Base-by-base conservation (phyloP, 768 basidiomycete genomes). In the Jaapia argillacea region DNA sequence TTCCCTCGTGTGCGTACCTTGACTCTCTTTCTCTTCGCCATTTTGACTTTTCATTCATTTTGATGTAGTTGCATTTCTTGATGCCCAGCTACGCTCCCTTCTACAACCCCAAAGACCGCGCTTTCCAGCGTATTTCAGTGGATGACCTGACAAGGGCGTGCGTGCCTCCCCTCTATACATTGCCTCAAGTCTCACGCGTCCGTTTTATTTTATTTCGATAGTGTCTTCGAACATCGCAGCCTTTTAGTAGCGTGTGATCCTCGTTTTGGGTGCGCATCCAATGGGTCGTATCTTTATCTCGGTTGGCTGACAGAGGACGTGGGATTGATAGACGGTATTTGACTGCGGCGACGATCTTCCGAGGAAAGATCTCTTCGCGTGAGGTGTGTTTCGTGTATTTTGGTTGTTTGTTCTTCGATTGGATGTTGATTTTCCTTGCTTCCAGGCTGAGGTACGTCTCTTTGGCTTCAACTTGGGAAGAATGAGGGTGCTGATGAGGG, bases 21-120 rank as follows among this genome's bases (percentile, higher is more conserved):
- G 77, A 98, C 97, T 63, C 74, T 97, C 42, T 71, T 98, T 48
- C 94, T 94, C 0, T 99, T 98, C 75, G 94, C 94, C 51, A 90
- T 92, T 47, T 84, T 85, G 61, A 42, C 76, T 63, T 24, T n/a
- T n/a, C n/a, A n/a, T n/a, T n/a, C n/a, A 4, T 47, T 13, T 43
- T 27, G 22, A 40, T 55, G 55, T 60, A 94, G 82, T 75, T 98
- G 42, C 94, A 99, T 60, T 99, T 97, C 77, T 75, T 99, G 53
- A 86, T 90, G 70, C 89, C 90, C 40, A 92, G 89, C 51, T 96
- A 91, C 59, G 91, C 90, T 0, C 96, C 96, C 1, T 79, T 98
- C 52, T 79, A 74, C 49, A 76, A 89, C 51, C 70, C 77, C 2
- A 77, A 76, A 43, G 69, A 79, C 1, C 67, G 66, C 39, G 63